Conservation (phyloP, 805 yeast genomes). For the Deakozyma indianensis region DNA sequence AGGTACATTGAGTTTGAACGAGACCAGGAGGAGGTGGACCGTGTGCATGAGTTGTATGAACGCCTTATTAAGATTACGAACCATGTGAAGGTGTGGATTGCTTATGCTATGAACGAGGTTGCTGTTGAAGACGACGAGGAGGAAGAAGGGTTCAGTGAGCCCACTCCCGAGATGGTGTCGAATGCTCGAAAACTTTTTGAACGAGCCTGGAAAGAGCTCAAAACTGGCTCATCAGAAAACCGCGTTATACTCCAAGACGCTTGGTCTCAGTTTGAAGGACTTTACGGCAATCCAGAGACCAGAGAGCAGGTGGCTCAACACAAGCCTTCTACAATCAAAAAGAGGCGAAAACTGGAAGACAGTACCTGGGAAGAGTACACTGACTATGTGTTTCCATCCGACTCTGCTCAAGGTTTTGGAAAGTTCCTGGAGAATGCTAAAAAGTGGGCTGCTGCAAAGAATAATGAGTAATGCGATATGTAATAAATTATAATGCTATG, state of each 20-base stretch:
- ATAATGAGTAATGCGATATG: not conserved
- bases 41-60: constrained; percentile 39
- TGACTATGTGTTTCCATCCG: constrained; percentile 47
- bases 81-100: constrained; percentile 39
- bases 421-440: constrained; percentile 34
- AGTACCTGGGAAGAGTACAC: constrained; percentile 39
- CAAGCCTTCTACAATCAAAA: constrained; percentile 40
- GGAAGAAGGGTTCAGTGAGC: constrained; percentile 34
- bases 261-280: constrained; percentile 46
- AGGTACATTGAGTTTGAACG: constrained; percentile 43
- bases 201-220: constrained; percentile 34
- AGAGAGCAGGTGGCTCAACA: constrained; percentile 26
- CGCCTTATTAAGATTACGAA: constrained; percentile 22
- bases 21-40: constrained; percentile 41
- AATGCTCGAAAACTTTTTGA: constrained; percentile 43
- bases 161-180: constrained; percentile 22
- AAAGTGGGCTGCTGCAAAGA: constrained; percentile 29
- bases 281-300: constrained; percentile 38
- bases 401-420: constrained; percentile 22
- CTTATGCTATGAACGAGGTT: constrained; percentile 58
- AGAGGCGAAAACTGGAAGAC: constrained; percentile 26
- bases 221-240: constrained; percentile 25
- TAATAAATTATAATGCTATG: not conserved
- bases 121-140: constrained; percentile 34
- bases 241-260: constrained; percentile 45